A percentile compares a stretch with the other conserved stretches of the same genome.
Conservation (phyloP, 1,139 yeast genomes). For the Zygosaccharomyces sapae region DNA sequence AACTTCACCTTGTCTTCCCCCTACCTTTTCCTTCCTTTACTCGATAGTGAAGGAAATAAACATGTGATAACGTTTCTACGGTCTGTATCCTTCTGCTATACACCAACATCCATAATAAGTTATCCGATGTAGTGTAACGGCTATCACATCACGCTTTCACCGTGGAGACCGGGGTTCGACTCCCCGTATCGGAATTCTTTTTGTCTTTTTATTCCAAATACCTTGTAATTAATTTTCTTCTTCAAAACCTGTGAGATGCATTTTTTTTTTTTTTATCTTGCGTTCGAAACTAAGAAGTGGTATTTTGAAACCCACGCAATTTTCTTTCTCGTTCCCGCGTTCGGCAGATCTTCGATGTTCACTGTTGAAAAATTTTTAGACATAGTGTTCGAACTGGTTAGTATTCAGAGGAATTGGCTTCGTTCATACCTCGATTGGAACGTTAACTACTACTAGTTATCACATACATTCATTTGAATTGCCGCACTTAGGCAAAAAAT, state of each 20-base stretch:
- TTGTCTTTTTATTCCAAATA: slow-evolving; percentile 4
- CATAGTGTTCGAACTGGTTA: neutral
- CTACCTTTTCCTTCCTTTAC: no score
- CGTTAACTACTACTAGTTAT: no score
- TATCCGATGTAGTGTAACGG: slow-evolving; percentile 38
- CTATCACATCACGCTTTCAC: slow-evolving; percentile 39
- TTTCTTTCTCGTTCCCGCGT: slow-evolving; percentile 11
- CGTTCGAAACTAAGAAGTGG: neutral
- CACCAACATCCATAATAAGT: neutral
- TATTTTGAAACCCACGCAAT: neutral
- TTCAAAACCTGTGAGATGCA: neutral
- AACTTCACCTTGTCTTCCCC: no score
- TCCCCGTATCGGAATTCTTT: slow-evolving; percentile 37
- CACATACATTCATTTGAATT: no score
- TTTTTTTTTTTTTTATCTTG: neutral
- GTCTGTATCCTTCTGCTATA: neutral
- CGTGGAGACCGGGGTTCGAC: slow-evolving; percentile 40
- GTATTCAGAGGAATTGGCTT: neutral
- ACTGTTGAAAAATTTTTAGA: neutral
- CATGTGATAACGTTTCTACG: no score
- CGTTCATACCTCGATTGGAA: no score
- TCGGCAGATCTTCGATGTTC: neutral
- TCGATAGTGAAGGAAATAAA: no score
- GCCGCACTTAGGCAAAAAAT: no score
- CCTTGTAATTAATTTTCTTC: no score